Evolutionary conservation across 2,329 filamentous ascomycete genomes (phyloP).

Genomic region (Acrocalymma vagum): DNA sequence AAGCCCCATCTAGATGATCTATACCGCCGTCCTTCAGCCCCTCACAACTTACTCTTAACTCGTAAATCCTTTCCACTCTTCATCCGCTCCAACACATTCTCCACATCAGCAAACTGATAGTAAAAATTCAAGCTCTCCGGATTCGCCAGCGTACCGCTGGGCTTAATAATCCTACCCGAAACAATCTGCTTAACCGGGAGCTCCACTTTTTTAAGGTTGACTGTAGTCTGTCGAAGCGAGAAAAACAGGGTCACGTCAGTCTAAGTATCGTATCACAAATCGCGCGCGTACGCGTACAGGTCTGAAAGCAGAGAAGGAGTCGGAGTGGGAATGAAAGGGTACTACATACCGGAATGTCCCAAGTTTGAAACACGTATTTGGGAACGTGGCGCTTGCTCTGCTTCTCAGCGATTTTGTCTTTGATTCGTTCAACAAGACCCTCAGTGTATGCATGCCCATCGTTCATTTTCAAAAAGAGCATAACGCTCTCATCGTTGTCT

Average conservation of each 20-base stretch:
- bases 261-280: too few species aligned
- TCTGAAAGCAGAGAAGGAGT: too few species aligned
- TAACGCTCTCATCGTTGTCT: slow-evolving; percentile 66
- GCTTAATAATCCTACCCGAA: slow-evolving; percentile 75
- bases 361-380: slow-evolving; percentile 79
- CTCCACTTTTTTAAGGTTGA: slow-evolving; percentile 88
- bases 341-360: slow-evolving; percentile 79
- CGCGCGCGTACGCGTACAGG: too few species aligned
- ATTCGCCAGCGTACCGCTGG: slow-evolving; percentile 79
- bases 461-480: slow-evolving; percentile 68
- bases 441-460: slow-evolving; percentile 53
- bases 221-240: slow-evolving; percentile 74
- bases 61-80: slow-evolving; percentile 16
- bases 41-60: slow-evolving; percentile 33
- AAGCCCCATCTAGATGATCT: slow-evolving; percentile 1
- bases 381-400: slow-evolving; percentile 80
- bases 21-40: background rate
- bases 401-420: slow-evolving; percentile 70
- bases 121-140: slow-evolving; percentile 79
- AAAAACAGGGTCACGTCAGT: too few species aligned
- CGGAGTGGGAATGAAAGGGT: background rate
- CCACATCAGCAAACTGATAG: slow-evolving; percentile 79
- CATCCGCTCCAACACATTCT: slow-evolving; percentile 59
- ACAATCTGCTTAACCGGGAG: slow-evolving; percentile 86
- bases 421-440: slow-evolving; percentile 65